A percentile compares a stretch with the other conserved stretches of the same genome.
phyloP scores from a whole-genome alignment of 139 green algal species.

The Picochlorum sp. region DNA sequence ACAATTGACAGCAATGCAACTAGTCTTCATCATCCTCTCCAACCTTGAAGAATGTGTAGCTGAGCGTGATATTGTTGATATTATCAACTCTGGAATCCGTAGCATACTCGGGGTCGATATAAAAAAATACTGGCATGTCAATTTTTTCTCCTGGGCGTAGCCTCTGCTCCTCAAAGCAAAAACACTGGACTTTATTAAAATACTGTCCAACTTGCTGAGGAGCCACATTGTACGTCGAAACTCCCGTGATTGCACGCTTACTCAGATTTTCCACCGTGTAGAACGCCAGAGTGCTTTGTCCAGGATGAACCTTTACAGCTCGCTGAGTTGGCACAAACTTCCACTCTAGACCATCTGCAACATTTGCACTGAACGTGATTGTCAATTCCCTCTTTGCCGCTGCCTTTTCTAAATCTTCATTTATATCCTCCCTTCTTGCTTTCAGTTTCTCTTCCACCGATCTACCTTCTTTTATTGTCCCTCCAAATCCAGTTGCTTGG shows the following conservation, averaged over 20 bases:
- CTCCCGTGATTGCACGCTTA: slow-evolving; percentile 58
- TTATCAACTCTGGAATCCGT: slow-evolving; percentile 71
- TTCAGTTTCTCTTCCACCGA: slow-evolving; percentile 73
- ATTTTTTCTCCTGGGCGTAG: slow-evolving; percentile 74
- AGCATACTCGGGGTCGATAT: slow-evolving; percentile 93
- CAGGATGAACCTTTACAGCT: slow-evolving; percentile 61
- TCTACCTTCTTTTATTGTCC: slow-evolving; percentile 51
- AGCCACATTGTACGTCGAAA: slow-evolving; percentile 96
- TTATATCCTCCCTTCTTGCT: slow-evolving; percentile 27
- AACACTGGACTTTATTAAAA: slow-evolving; percentile 99
- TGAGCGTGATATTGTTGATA: slow-evolving; percentile 79
- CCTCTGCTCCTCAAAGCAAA: slow-evolving; percentile 93
- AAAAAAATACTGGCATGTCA: slow-evolving; percentile 99
- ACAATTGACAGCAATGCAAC: background rate
- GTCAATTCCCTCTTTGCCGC: slow-evolving; percentile 56
- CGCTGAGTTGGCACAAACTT: slow-evolving; percentile 80
- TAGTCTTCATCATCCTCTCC: slow-evolving; percentile 13
- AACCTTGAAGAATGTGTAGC: slow-evolving; percentile 92
- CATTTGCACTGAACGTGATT: slow-evolving; percentile 83
- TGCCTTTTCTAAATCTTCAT: slow-evolving; percentile 39
- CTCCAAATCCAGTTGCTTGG: slow-evolving; percentile 75
- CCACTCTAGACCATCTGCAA: slow-evolving; percentile 85
- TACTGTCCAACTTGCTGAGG: slow-evolving; percentile 77
- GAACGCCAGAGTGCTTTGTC: slow-evolving; percentile 93
- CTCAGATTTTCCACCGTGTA: slow-evolving; percentile 87